phyloP scores from a whole-genome alignment of 2,329 filamentous ascomycete species.

The Ascomycota sp. region DNA sequence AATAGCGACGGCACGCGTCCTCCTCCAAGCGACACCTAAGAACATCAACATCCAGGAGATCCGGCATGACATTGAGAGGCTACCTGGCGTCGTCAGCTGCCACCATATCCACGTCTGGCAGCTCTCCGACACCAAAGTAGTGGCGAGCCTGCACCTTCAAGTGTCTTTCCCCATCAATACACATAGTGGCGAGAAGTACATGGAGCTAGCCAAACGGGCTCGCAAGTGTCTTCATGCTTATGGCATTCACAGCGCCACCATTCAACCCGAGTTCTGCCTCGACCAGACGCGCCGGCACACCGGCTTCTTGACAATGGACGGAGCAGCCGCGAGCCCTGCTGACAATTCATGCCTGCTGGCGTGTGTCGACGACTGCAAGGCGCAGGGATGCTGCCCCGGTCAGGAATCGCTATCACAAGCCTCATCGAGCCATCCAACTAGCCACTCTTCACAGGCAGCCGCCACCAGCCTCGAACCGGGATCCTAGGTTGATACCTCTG shows the following conservation, averaged over 20 bases:
- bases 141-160: constrained; percentile 85
- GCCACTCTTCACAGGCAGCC: constrained; percentile 12
- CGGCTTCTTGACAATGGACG: constrained; percentile 15
- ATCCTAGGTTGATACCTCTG: no score
- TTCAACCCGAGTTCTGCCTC: constrained; percentile 74
- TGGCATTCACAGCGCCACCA: constrained; percentile 91
- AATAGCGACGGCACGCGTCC: constrained; percentile 62
- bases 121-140: constrained; percentile 80
- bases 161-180: constrained; percentile 78
- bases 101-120: constrained; percentile 98
- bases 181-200: constrained; percentile 62
- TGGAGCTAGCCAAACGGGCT: constrained; percentile 68
- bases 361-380: constrained; percentile 17
- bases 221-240: constrained; percentile 82
- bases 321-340: constrained; percentile 9
- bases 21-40: constrained; percentile 83
- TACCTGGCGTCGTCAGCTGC: constrained; percentile 73
- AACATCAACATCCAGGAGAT: constrained; percentile 79
- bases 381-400: constrained; percentile 12
- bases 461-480: no score
- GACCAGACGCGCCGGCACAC: constrained; percentile 24
- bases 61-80: constrained; percentile 68
- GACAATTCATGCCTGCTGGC: constrained; percentile 27
- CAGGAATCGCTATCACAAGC: constrained; percentile 12
- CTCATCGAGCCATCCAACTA: constrained; percentile 15